These are phyloP conservation scores for Iris pallida DNA, from an alignment of 116 monocot genomes.

Conservation along the genomic window DNA sequence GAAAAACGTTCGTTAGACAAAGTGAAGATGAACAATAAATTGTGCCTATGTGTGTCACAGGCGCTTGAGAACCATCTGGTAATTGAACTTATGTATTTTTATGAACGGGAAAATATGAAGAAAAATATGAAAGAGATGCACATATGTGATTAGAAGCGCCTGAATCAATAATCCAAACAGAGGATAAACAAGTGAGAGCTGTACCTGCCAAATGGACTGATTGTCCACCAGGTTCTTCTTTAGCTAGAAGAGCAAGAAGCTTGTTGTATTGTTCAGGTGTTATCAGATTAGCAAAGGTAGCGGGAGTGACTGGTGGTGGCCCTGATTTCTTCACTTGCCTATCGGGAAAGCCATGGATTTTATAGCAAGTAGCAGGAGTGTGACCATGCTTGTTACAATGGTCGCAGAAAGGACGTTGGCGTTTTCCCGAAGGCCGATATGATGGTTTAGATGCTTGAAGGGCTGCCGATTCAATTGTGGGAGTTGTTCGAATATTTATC, in stretches of 20 bases:
- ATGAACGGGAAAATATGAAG: background rate
- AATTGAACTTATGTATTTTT: background rate
- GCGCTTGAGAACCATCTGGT: background rate
- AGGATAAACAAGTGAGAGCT: conserved; percentile 1
- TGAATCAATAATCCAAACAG: background rate
- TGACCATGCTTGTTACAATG: background rate
- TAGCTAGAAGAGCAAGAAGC: too few species aligned
- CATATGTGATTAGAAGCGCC: background rate
- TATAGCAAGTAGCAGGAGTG: background rate
- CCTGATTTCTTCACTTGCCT: background rate
- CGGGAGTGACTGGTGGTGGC: background rate
- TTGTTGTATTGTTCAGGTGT: too few species aligned
- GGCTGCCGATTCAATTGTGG: background rate
- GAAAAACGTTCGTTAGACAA: background rate
- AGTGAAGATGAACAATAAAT: conserved; percentile 1
- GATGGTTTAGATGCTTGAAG: background rate
- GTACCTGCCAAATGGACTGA: background rate
- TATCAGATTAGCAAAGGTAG: too few species aligned
- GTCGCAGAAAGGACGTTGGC: background rate
- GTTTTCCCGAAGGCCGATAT: background rate
- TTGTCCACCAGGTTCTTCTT: background rate
- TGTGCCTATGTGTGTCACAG: conserved; percentile 3
- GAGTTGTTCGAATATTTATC: background rate
- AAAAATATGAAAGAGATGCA: background rate
- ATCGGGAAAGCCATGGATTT: background rate